A percentile compares a stretch with the other conserved stretches of the same genome.
These are phyloP conservation scores for Rubroboletus satanas DNA, from an alignment of 768 basidiomycete genomes.

Conservation along the genomic window DNA sequence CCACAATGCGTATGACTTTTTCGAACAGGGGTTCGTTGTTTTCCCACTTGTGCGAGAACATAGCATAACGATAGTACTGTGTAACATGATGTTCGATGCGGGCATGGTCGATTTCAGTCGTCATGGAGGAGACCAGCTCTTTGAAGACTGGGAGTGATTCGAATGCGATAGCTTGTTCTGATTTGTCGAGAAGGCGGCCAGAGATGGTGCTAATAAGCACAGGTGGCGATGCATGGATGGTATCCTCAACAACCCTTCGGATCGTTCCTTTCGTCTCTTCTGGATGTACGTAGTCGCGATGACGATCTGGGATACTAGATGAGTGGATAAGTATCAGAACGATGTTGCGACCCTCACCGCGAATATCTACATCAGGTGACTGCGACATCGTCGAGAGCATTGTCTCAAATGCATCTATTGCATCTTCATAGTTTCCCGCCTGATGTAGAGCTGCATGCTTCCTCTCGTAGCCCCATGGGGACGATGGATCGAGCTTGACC, in stretches of 20 bases:
- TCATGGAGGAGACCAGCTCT: slow-evolving; percentile 7
- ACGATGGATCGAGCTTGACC: background rate
- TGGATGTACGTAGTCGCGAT: background rate
- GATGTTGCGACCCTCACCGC: background rate
- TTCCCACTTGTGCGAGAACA: slow-evolving; percentile 6
- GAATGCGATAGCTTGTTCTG: slow-evolving; percentile 1
- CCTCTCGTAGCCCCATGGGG: background rate
- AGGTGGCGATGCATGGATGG: background rate
- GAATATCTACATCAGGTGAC: background rate
- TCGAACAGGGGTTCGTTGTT: background rate
- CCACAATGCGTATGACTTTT: background rate
- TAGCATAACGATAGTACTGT: slow-evolving; percentile 1
- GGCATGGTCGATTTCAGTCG: background rate
- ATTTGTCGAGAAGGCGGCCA: slow-evolving; percentile 5
- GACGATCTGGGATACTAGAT: background rate
- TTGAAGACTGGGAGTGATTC: background rate
- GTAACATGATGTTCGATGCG: background rate
- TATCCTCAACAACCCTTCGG: background rate
- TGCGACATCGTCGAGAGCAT: slow-evolving; percentile 4
- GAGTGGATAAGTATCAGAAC: background rate
- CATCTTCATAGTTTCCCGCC: background rate
- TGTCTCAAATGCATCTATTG: background rate
- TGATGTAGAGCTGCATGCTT: background rate
- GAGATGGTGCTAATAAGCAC: slow-evolving; percentile 8
- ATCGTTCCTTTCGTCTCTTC: background rate